Evolutionary conservation across 2,329 filamentous ascomycete species (phyloP).

Genomic region (Phialophora verrucosa): DNA sequence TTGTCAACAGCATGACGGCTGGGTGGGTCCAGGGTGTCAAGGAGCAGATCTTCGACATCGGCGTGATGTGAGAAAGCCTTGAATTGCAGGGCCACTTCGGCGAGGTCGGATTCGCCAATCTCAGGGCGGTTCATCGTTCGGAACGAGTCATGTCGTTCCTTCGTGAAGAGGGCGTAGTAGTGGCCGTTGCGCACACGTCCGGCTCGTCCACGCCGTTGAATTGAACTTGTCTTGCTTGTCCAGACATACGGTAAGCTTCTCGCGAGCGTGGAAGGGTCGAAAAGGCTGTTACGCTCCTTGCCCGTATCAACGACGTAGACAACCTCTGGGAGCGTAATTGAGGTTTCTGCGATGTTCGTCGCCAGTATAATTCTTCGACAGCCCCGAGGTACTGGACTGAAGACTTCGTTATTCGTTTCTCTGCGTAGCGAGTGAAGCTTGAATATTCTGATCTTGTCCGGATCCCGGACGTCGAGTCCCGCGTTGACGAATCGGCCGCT

Average conservation of each 20-base stretch:
- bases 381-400: constrained; percentile 57
- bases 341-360: constrained; percentile 97
- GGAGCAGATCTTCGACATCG: constrained; percentile 66
- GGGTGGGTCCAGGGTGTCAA: constrained; percentile 85
- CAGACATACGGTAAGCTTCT: constrained; percentile 27
- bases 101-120: constrained; percentile 89
- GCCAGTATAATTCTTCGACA: constrained; percentile 91
- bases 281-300: constrained; percentile 59
- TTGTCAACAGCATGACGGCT: constrained; percentile 88
- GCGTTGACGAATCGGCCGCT: constrained; percentile 36
- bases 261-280: constrained; percentile 27
- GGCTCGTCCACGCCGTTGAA: constrained; percentile 89
- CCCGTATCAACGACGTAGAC: constrained; percentile 96
- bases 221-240: constrained; percentile 78
- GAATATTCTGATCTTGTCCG: constrained; percentile 50
- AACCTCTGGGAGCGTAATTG: constrained; percentile 96
- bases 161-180: constrained; percentile 95
- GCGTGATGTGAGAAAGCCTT: constrained; percentile 66
- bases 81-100: constrained; percentile 94
- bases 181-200: constrained; percentile 93
- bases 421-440: constrained; percentile 56
- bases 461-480: constrained; percentile 51
- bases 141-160: constrained; percentile 76
- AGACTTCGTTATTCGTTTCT: constrained; percentile 52
- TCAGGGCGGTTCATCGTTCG: constrained; percentile 90